Base-by-base conservation (phyloP, 2,329 filamentous ascomycete species). In the Colletotrichum siamense region DNA sequence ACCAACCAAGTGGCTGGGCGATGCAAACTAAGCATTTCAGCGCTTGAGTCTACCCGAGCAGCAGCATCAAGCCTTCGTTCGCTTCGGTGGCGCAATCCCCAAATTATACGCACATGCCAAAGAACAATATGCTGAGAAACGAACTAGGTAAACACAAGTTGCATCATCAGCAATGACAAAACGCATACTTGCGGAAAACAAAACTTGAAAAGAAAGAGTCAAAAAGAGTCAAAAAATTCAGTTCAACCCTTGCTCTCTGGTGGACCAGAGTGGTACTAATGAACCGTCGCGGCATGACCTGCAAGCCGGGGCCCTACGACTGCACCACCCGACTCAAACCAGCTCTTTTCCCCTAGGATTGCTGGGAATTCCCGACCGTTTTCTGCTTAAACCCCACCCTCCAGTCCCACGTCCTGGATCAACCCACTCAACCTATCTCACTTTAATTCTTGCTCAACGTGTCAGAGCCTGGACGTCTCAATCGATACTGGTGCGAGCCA, bases 11-110 rank as follows among this genome's bases (percentile, higher is more conserved):
- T 5, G 15, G 15, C 34, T 36, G 15, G 34, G 15, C 8, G 36
- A 18, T n/a, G 36, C 36, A 44, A 44, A 2, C 36, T 44, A 3
- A 18, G 8, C 36, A 44, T 18, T 18, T 44, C 1, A n/a, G 39
- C 39, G 39, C 16, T 3, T 6, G 18, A 44, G 8, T 10, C 1
- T 44, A 0, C 5, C 0, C 0, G 39, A n/a, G 5, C 39, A 44
- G 15, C 18, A 44, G 39, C 9, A 44, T 44, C 36, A 3, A 18
- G 5, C 16, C 16, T 9, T 18, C 36, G 36, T 10, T 44, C 39
- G 39, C 8, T 18, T 5, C 10, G 0, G 16, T 6, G 2, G 5
- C 8, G 39, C 18, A 8, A 44, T 18, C 8, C 5, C 36, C 4
- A 18, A 2, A 44, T 18, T 8, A 44, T 44, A 44, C 16, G 0